A percentile compares a stretch with the other conserved stretches of the same genome.
phyloP scores from a whole-genome alignment of 2,329 filamentous ascomycete genomes.

The Claviceps quebecensis region DNA sequence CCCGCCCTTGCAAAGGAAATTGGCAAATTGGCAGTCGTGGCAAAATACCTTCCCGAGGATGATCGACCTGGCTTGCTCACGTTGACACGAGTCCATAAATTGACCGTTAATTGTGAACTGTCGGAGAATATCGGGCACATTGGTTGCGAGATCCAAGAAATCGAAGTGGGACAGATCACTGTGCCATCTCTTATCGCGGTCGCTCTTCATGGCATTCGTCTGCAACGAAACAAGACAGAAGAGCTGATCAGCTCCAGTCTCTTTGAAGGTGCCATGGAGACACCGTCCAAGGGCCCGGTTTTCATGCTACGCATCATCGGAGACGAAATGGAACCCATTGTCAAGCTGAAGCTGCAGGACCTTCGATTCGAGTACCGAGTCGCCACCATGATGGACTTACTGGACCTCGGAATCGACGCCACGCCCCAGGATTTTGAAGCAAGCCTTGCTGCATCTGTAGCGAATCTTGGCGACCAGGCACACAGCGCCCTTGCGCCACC shows the following conservation, averaged over 20 bases:
- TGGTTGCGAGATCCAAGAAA: conserved; percentile 40
- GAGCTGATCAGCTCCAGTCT: conserved; percentile 49
- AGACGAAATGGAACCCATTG: conserved; percentile 81
- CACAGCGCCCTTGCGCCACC: conserved; percentile 30
- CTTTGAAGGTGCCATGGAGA: conserved; percentile 15
- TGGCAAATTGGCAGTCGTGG: conserved; percentile 67
- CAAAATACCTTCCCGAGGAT: conserved; percentile 92
- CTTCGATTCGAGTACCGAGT: conserved; percentile 81
- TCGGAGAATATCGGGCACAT: conserved; percentile 55
- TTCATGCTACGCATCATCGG: conserved; percentile 83
- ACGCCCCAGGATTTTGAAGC: conserved; percentile 61
- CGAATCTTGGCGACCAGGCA: conserved; percentile 55
- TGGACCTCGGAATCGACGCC: conserved; percentile 53
- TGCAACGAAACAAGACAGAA: conserved; percentile 53
- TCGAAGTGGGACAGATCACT: conserved; percentile 69
- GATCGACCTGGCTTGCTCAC: conserved; percentile 81
- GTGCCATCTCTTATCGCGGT: conserved; percentile 71
- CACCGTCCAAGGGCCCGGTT: conserved; percentile 29
- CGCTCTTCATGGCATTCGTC: conserved; percentile 49
- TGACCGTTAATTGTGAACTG: conserved; percentile 48
- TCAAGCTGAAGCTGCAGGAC: conserved; percentile 80
- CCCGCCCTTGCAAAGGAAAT: conserved; percentile 65
- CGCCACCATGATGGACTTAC: conserved; percentile 64
- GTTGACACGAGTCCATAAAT: conserved; percentile 49
- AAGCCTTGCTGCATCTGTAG: conserved; percentile 65